Evolutionary conservation across 2,329 filamentous ascomycete species (phyloP), one percentile per base, ranked within the genome.

Genomic region (Nemania serpens): DNA sequence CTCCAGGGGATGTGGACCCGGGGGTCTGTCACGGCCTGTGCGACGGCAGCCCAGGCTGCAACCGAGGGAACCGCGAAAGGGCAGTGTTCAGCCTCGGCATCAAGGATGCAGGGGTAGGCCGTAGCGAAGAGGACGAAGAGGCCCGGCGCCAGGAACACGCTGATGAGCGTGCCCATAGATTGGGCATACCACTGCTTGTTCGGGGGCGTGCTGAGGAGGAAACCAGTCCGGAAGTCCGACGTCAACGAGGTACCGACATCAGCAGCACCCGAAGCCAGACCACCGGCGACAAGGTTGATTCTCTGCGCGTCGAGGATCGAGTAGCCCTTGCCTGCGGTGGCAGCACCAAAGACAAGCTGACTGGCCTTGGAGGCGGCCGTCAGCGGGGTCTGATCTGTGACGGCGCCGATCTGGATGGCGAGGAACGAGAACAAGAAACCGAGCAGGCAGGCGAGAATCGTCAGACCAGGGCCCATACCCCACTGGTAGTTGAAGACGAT

Each of bases 291-390:
- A 33, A 90, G 75, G 77, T 90, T 90, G 75, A 90, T 81, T 52
- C 80, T 78, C 75, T 89, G 88, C 1, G 87, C 85, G 15, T 82
- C 73, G 6, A 75, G 66, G 57, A 83, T 65, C 1, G 74, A 68
- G 73, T 81, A 83, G 64, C 81, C 76, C 59, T 82, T 78, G 64
- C 82, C 80, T 41, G 81, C 80, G 37, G 87, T 89, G 33, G 86
- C 86, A 52, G 83, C 87, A 65, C 87, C 87, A 48, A 88, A 86
- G 56, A 90, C 81, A 58, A 90, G 83, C 76, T 90, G 88, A 1
- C 86, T 88, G 4, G 87, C 87, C 75, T 90, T 90, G 66, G 86
- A 82, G 0, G 85, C 85, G 3, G 88, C 86, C 2, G 87, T 89
- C 2, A 90, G 77, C 0, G 88, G 88, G 0, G 87, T 86, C 66